phyloP scores from a whole-genome alignment of 441 rosid genomes.

The Pelargonium citronellum region DNA sequence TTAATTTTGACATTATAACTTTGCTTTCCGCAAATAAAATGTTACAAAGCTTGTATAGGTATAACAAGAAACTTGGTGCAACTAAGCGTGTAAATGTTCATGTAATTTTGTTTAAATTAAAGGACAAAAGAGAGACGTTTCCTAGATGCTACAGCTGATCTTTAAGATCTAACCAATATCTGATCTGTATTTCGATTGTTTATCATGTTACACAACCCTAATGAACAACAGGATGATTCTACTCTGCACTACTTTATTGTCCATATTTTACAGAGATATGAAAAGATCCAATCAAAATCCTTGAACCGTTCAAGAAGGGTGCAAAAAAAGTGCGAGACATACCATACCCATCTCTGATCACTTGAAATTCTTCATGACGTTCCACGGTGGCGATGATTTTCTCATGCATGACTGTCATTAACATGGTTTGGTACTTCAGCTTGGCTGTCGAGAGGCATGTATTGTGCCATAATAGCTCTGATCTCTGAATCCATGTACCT shows the following conservation, averaged over 20 bases:
- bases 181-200: slow-evolving; percentile 24
- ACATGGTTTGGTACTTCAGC: slow-evolving; percentile 63
- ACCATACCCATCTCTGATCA: slow-evolving; percentile 10
- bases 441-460: slow-evolving; percentile 97
- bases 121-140: slow-evolving; percentile 15
- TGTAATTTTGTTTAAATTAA: not conserved
- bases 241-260: slow-evolving; percentile 28
- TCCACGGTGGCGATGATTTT: not conserved
- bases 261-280: slow-evolving; percentile 28
- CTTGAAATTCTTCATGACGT: slow-evolving; percentile 10
- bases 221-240: slow-evolving; percentile 20
- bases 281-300: slow-evolving; percentile 23
- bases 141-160: slow-evolving; percentile 25
- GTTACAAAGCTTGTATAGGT: not conserved
- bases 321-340: not conserved
- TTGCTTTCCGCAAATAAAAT: not conserved
- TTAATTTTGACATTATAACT: not conserved
- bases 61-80: not conserved
- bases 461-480: slow-evolving; percentile 99
- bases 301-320: slow-evolving; percentile 10
- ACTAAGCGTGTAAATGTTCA: slow-evolving; percentile 7
- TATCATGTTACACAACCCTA: slow-evolving; percentile 16
- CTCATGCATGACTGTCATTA: slow-evolving; percentile 50
- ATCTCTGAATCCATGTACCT: slow-evolving; percentile 98
- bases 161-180: slow-evolving; percentile 18